A percentile compares a stretch with the other conserved stretches of the same genome.
Evolutionary conservation across 176 grass and related monocot species (phyloP).

Genomic region (Musa acuminata): DNA sequence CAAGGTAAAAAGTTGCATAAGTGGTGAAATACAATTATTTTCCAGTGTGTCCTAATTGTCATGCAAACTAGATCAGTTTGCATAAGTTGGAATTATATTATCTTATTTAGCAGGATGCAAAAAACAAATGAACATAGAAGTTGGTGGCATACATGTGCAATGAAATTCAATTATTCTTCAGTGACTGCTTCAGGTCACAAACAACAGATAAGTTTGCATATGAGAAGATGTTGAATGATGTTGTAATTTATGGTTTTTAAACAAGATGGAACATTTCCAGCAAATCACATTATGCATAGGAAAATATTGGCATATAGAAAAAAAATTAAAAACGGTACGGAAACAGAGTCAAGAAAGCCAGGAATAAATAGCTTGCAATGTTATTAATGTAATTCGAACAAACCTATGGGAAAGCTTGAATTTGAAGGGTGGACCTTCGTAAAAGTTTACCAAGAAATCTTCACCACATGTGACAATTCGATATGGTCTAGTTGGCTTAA

Average conservation of each 20-base stretch:
- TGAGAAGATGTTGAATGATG: too few relatives aligned
- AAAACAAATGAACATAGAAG: neutral
- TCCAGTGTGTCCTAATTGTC: neutral
- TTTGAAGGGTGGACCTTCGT: constrained; percentile 93
- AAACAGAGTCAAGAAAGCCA: neutral
- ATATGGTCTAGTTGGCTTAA: constrained; percentile 87
- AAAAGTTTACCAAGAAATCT: constrained; percentile 94
- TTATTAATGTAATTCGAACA: neutral
- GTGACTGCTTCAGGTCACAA: neutral
- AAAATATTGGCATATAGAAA: too few relatives aligned
- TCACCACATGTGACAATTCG: constrained; percentile 90
- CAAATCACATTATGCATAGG: too few relatives aligned
- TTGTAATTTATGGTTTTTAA: too few relatives aligned
- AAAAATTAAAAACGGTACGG: too few relatives aligned
- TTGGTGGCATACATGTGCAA: too few relatives aligned
- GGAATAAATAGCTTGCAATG: neutral
- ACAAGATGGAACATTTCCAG: too few relatives aligned
- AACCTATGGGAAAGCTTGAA: constrained; percentile 91
- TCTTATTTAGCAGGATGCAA: neutral
- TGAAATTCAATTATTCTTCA: neutral
- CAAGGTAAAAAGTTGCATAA: neutral
- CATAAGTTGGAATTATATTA: neutral
- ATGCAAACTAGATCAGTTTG: neutral
- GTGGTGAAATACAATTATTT: constrained; percentile 5
- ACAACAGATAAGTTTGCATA: neutral